These are phyloP conservation scores for Dicorynia guianensis DNA, from an alignment of 306 rosid genomes.

Conservation along the genomic window DNA sequence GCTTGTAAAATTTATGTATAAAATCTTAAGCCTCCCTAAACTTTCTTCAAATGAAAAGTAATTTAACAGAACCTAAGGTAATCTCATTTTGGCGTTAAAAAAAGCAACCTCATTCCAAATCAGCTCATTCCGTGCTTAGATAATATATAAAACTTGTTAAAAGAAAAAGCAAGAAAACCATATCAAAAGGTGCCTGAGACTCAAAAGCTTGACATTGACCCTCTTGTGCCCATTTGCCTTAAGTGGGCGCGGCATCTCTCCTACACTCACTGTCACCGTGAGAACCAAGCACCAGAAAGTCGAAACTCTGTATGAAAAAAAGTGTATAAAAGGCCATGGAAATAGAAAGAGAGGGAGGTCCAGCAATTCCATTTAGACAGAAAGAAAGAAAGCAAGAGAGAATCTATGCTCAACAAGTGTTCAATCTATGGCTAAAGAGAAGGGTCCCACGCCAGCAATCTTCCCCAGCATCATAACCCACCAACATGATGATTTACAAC, in stretches of 20 bases:
- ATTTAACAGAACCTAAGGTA: no score
- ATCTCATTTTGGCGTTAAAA: no score
- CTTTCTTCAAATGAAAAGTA: no score
- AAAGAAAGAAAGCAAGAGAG: conserved; percentile 7
- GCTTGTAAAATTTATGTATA: no score
- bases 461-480: conserved; percentile 23
- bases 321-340: neutral
- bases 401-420: conserved; percentile 69
- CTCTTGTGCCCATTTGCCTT: conserved; percentile 46
- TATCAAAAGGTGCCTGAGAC: conserved; percentile 42
- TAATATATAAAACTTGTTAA: no score
- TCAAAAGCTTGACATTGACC: conserved; percentile 58
- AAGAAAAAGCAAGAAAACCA: neutral
- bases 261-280: conserved; percentile 20
- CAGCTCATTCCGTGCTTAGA: no score
- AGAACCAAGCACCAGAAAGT: conserved; percentile 46
- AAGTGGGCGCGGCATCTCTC: conserved; percentile 70
- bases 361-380: neutral
- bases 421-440: conserved; percentile 39
- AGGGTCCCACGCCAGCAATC: conserved; percentile 44
- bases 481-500: conserved; percentile 25
- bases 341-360: neutral
- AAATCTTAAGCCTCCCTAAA: no score
- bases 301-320: neutral
- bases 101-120: no score